These are phyloP conservation scores for Candida pseudoviswanathii DNA, from an alignment of 1,139 yeast genomes.

Conservation along the genomic window DNA sequence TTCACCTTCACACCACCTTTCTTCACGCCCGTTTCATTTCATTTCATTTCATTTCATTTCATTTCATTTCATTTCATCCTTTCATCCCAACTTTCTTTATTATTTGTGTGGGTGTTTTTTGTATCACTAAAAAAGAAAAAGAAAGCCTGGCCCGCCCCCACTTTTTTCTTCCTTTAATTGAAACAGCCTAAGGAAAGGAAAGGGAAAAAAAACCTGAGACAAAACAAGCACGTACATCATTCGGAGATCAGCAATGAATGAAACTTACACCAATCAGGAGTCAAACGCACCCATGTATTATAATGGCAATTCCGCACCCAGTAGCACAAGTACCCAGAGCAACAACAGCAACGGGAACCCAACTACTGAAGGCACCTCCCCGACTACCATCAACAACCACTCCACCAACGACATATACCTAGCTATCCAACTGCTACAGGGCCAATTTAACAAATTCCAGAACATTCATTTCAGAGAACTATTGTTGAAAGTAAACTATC, in stretches of 20 bases:
- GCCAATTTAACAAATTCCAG: slow-evolving; percentile 23
- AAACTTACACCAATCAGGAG: slow-evolving; percentile 12
- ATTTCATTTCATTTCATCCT: background rate
- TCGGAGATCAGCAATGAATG: slow-evolving; percentile 13
- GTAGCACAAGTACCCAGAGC: slow-evolving; percentile 3
- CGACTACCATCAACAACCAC: slow-evolving; percentile 9
- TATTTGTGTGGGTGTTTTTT: background rate
- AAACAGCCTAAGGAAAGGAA: background rate
- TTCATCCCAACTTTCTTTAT: background rate
- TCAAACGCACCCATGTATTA: slow-evolving; percentile 14
- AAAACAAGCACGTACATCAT: background rate
- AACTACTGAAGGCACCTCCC: background rate
- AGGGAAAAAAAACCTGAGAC: background rate
- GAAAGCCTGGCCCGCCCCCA: background rate
- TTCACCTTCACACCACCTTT: background rate
- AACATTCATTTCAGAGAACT: slow-evolving; percentile 27
- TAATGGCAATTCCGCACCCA: slow-evolving; percentile 4
- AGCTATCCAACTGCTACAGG: slow-evolving; percentile 19
- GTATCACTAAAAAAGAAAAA: background rate
- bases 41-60: background rate
- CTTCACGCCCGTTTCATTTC: background rate
- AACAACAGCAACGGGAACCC: slow-evolving; percentile 2
- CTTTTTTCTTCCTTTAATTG: background rate
- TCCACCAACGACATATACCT: slow-evolving; percentile 18
- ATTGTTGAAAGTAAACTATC: slow-evolving; percentile 27